Conservation (phyloP, 1,284 basidiomycete genomes). For the Psilocybe mexicana region DNA sequence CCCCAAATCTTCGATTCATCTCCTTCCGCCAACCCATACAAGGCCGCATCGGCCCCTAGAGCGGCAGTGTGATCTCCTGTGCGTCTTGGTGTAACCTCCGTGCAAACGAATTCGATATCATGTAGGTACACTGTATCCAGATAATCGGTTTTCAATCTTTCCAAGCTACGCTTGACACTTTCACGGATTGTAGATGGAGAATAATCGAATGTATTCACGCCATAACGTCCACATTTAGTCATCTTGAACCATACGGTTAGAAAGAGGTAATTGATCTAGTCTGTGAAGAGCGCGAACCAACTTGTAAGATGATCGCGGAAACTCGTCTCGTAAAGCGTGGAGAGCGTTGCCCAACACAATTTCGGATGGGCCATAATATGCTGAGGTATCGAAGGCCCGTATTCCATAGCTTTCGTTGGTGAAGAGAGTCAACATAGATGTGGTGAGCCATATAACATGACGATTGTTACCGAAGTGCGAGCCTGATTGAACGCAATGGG, state of each 20-base stretch:
- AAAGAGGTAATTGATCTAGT: background rate
- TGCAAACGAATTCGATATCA: slow-evolving; percentile 87
- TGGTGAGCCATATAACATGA: background rate
- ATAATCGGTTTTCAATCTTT: slow-evolving; percentile 78
- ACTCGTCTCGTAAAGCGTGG: slow-evolving; percentile 63
- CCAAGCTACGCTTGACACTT: slow-evolving; percentile 73
- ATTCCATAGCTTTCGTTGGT: slow-evolving; percentile 76
- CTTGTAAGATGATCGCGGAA: slow-evolving; percentile 79
- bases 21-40: slow-evolving; percentile 63
- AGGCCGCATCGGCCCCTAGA: slow-evolving; percentile 48
- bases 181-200: slow-evolving; percentile 67
- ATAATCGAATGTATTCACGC: slow-evolving; percentile 79
- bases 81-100: slow-evolving; percentile 48
- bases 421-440: background rate
- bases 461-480: slow-evolving; percentile 69
- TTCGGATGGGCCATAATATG: slow-evolving; percentile 91
- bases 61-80: slow-evolving; percentile 60
- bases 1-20: slow-evolving; percentile 66
- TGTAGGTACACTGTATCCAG: slow-evolving; percentile 90
- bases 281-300: slow-evolving; percentile 48
- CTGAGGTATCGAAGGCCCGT: slow-evolving; percentile 86
- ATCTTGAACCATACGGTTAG: slow-evolving; percentile 46
- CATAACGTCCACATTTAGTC: slow-evolving; percentile 95
- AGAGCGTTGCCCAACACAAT: slow-evolving; percentile 82
- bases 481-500: slow-evolving; percentile 73